Evolutionary conservation across 805 yeast genomes (phyloP).

Genomic region (Wickerhamomyces chaumierensis): DNA sequence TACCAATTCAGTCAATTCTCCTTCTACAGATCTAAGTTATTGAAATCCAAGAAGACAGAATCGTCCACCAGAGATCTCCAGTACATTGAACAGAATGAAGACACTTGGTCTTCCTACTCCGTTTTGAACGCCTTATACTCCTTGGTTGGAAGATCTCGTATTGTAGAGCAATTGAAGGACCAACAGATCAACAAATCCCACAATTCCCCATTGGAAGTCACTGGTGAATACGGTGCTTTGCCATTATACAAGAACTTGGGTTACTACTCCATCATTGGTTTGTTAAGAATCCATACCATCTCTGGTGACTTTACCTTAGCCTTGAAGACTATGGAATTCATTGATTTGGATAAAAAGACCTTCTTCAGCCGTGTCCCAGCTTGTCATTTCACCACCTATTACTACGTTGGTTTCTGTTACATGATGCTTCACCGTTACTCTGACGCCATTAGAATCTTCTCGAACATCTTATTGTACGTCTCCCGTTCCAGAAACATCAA

Average conservation of each 20-base stretch:
- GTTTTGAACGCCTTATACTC: constrained; percentile 39
- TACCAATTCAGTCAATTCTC: constrained; percentile 38
- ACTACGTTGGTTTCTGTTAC: constrained; percentile 40
- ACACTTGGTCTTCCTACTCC: constrained; percentile 34
- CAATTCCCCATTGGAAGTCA: constrained; percentile 17
- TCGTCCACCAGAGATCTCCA: constrained; percentile 22
- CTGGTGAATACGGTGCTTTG: constrained; percentile 33
- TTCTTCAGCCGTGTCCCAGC: constrained; percentile 35
- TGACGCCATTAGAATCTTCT: constrained; percentile 37
- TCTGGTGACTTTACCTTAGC: constrained; percentile 40
- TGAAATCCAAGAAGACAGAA: constrained; percentile 17
- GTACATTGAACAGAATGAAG: constrained; percentile 26
- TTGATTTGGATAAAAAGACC: constrained; percentile 35
- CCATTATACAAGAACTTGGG: constrained; percentile 35
- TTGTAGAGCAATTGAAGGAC: constrained; percentile 9
- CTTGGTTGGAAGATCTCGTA: constrained; percentile 25
- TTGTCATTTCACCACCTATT: constrained; percentile 39
- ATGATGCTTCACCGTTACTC: constrained; percentile 38
- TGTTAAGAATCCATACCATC: constrained; percentile 36
- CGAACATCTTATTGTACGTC: constrained; percentile 34
- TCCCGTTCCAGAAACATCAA: constrained; percentile 33
- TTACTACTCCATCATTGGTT: constrained; percentile 36
- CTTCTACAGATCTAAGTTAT: constrained; percentile 26
- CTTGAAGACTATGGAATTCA: constrained; percentile 34
- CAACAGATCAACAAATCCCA: constrained; percentile 5